Evolutionary conservation across 208 protist species (phyloP), one percentile per base, ranked within the genome.

Genomic region (Entamoeba moshkovskii): DNA sequence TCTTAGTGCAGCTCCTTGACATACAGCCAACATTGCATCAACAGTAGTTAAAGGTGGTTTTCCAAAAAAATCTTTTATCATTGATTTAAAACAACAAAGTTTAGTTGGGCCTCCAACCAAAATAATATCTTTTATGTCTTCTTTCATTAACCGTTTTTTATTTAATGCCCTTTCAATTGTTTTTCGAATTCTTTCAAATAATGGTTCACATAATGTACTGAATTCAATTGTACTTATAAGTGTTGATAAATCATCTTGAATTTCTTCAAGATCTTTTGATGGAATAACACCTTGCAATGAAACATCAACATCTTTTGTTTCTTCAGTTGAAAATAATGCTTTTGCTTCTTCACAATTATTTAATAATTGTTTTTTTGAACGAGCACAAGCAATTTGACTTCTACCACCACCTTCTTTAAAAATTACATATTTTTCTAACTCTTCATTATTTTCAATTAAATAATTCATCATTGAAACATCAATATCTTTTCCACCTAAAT

Each of bases 401-500:
- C 44, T 48, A 46, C 13, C 22, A 1, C 18, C 29, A 0, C 47
- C 16, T 1, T 18, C 92, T 48, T 45, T 8, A 38, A 73, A 25
- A 73, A 1, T 25, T n/a, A 25, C n/a, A 42, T 73, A 73, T 38
- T 38, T 42, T 73, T 42, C n/a, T 73, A 42, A 73, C 22, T 25
- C 25, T 93, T 95, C 29, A 95, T 91, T 15, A 93, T 92, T 49
- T 4, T 66, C 97, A 25, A 97, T 95, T 93, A 99, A 99, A 97
- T 99, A 98, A 95, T 98, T 95, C 45, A 99, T 98, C 42, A 99
- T 95, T 4, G 98, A 96, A 96, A 98, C 98, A 96, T 98, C 98
- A 95, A 99, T 99, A 96, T 99, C 98, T 96, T 98, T 96, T 93
- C 98, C 98, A 94, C 98, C 98, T 38, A 99, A 95, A 94, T 99